Evolutionary conservation across 257 asterid species (phyloP), one percentile per base, ranked within the genome.

Genomic region (Solanum chmielewskii): DNA sequence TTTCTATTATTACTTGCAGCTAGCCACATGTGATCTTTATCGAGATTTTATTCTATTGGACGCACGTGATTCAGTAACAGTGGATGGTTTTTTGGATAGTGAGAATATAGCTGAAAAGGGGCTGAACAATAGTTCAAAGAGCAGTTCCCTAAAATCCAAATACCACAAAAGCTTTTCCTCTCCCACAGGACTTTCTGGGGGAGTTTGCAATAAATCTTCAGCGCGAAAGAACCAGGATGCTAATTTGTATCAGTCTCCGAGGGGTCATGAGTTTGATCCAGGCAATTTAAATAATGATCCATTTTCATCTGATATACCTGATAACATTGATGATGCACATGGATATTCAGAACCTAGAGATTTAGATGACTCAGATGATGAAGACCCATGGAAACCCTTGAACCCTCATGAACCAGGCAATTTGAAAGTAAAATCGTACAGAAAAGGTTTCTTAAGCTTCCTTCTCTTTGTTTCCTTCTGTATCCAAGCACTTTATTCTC

Each of bases 351-450:
- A 91, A 68, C 89, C 90, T 70, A 92, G 86, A 52, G 92, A 92
- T 71, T 81, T 31, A 49, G 85, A 81, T 33, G 85, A 81, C 4
- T 88, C 91, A 47, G 91, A 91, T 37, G 92, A 90, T 86, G 91
- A 93, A 77, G 98, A 95, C 92, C 98, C 99, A 21, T 97, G 99
- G 99, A 93, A 93, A 87, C 99, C 98, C 90, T 90, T 97, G 90
- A 93, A 97, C 92, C 99, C 99, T 47, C 98, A 97, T 90, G 99
- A 90, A 87, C 93, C 94, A 33, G 99, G 99, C 90, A 93, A 85
- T 92, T 91, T 97, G 93, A 94, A 92, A 95, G 92, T 95, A 29
- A 95, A 91, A 85, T 97, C 98, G 59, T 94, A 90, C 74, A 95
- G 88, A 87, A 95, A 86, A 92, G 97, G 99, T 94, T 64, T 49